Evolutionary conservation across 2,329 filamentous ascomycete genomes (phyloP).

Genomic region (Fusarium lyarnte): DNA sequence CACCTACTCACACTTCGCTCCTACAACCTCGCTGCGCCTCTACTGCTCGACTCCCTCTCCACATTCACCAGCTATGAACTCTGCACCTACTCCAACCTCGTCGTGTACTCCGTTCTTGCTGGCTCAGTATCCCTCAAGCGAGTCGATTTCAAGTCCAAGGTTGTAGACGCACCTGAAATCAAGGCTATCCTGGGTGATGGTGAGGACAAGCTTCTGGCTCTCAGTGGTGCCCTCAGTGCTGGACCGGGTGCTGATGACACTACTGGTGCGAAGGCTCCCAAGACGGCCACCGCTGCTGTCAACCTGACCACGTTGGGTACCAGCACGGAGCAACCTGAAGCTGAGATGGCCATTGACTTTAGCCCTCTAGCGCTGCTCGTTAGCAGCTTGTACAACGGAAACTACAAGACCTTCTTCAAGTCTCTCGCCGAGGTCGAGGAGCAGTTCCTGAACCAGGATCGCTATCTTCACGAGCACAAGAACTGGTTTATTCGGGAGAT

Average conservation of each 20-base stretch:
- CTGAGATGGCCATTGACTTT: conserved; percentile 88
- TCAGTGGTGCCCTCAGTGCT: conserved; percentile 82
- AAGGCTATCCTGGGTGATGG: conserved; percentile 93
- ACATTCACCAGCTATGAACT: conserved; percentile 99
- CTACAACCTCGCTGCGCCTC: conserved; percentile 87
- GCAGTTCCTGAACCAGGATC: conserved; percentile 91
- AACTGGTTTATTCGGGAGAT: conserved; percentile 99
- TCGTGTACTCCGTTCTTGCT: conserved; percentile 94
- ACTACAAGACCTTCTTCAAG: conserved; percentile 94
- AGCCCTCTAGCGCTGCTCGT: conserved; percentile 87
- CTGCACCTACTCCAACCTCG: conserved; percentile 93
- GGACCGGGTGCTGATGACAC: conserved; percentile 84
- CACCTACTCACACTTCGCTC: conserved; percentile 92
- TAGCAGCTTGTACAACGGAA: conserved; percentile 89
- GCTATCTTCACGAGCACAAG: conserved; percentile 95
- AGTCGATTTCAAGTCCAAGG: conserved; percentile 98
- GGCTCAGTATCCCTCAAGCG: conserved; percentile 95
- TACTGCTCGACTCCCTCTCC: conserved; percentile 95
- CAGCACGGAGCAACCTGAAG: conserved; percentile 76
- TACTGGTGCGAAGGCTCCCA: conserved; percentile 67
- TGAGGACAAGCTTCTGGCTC: conserved; percentile 85
- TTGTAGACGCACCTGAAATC: conserved; percentile 97
- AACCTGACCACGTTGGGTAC: conserved; percentile 88
- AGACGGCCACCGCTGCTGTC: conserved; percentile 71
- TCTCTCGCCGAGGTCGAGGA: conserved; percentile 91